These are phyloP conservation scores for Cladobotryum mycophilum DNA, from an alignment of 2,329 filamentous ascomycete species.

Conservation along the genomic window DNA sequence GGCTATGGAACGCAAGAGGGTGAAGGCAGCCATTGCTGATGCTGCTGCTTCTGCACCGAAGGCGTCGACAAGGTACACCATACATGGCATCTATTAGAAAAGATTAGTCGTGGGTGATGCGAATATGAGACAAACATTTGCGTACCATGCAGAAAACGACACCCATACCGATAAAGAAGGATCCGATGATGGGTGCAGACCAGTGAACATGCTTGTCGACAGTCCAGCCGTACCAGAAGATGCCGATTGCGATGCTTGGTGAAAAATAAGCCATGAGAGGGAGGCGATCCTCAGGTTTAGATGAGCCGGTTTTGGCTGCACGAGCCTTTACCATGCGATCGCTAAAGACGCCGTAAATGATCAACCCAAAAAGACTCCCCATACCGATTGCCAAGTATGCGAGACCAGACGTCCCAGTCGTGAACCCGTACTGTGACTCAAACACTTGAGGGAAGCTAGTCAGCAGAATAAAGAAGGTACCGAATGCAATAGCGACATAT, in stretches of 20 bases:
- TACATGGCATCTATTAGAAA: too few species aligned
- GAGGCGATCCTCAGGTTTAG: constrained; percentile 28
- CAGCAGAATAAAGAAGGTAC: constrained; percentile 3
- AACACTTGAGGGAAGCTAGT: constrained; percentile 44
- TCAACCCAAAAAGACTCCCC: neutral
- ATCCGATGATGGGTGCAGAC: constrained; percentile 32
- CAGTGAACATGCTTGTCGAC: constrained; percentile 26
- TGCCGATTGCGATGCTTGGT: constrained; percentile 25
- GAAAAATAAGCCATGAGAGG: constrained; percentile 27
- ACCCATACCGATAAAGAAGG: constrained; percentile 2
- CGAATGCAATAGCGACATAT: constrained; percentile 5
- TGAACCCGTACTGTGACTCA: constrained; percentile 19
- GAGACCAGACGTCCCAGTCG: constrained; percentile 3
- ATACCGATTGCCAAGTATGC: constrained; percentile 1
- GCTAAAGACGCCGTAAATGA: constrained; percentile 24
- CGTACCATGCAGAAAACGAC: constrained; percentile 28
- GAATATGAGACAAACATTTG: constrained; percentile 18
- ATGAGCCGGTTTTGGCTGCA: constrained; percentile 9
- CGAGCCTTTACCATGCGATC: constrained; percentile 34
- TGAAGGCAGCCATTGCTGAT: constrained; percentile 26
- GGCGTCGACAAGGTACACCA: constrained; percentile 25
- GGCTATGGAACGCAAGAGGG: constrained; percentile 45
- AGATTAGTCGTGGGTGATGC: too few species aligned
- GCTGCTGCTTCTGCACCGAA: constrained; percentile 5
- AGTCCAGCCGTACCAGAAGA: constrained; percentile 32